Evolutionary conservation across 495 filamentous ascomycete genomes (phyloP).

Genomic region (Bombardia bombarda): DNA sequence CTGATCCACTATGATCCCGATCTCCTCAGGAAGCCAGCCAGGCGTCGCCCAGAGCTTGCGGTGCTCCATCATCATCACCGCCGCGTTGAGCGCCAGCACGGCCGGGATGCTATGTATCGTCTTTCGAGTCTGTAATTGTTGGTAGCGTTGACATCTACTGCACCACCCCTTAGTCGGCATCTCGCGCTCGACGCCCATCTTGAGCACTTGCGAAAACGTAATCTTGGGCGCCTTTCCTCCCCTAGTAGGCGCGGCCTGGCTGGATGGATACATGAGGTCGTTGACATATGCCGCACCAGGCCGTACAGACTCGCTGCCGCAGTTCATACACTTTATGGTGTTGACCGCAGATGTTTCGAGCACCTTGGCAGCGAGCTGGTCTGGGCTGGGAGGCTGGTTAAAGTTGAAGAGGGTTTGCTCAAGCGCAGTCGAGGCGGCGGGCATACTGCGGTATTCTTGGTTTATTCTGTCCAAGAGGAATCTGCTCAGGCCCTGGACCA

Average conservation of each 20-base stretch:
- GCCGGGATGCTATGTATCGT: slow-evolving; percentile 70
- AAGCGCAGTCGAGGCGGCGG: slow-evolving; percentile 17
- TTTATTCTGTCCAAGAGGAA: slow-evolving; percentile 22
- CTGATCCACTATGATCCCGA: slow-evolving; percentile 75
- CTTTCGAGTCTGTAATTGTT: slow-evolving; percentile 69
- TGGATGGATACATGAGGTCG: slow-evolving; percentile 71
- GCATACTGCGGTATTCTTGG: slow-evolving; percentile 20
- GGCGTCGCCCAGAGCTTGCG: slow-evolving; percentile 77
- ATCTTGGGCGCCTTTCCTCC: slow-evolving; percentile 46
- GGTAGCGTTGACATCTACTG: slow-evolving; percentile 76
- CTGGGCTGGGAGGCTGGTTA: slow-evolving; percentile 5
- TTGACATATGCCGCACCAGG: slow-evolving; percentile 64
- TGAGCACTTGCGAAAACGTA: slow-evolving; percentile 74
- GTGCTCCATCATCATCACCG: slow-evolving; percentile 59
- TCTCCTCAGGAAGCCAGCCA: slow-evolving; percentile 85
- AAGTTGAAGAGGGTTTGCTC: slow-evolving; percentile 19
- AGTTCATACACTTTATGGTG: slow-evolving; percentile 73
- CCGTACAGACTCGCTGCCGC: slow-evolving; percentile 66
- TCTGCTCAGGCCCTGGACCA: slow-evolving; percentile 17
- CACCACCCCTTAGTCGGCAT: slow-evolving; percentile 84
- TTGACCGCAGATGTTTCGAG: slow-evolving; percentile 35
- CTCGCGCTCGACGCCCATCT: slow-evolving; percentile 79
- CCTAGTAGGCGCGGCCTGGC: slow-evolving; percentile 32
- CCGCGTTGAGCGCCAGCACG: slow-evolving; percentile 78
- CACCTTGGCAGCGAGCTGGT: slow-evolving; percentile 17